phyloP scores from a whole-genome alignment of 345 rosid genomes.

The Triadica sebifera region DNA sequence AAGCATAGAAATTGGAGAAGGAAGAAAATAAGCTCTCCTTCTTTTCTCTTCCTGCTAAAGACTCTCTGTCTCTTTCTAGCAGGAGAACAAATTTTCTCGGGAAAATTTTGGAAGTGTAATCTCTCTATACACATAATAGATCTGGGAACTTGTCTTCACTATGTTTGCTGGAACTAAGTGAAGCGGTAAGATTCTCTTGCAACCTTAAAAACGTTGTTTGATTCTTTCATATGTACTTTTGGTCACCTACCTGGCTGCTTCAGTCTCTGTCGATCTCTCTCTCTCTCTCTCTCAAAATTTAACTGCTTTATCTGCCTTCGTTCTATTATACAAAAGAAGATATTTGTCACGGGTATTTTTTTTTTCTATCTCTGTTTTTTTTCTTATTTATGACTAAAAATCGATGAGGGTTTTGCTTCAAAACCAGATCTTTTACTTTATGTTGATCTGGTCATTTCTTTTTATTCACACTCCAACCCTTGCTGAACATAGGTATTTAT shows the following conservation, averaged over 20 bases:
- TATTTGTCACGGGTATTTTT: conserved; percentile 20
- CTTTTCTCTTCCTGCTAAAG: background rate
- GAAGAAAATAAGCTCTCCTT: conserved; percentile 1
- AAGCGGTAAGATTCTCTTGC: conserved; percentile 13
- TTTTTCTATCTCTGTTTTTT: conserved; percentile 15
- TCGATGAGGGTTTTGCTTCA: background rate
- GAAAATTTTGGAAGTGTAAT: no score
- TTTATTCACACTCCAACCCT: background rate
- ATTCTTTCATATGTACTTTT: conserved; percentile 9
- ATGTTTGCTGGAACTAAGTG: background rate
- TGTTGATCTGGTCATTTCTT: conserved; percentile 10
- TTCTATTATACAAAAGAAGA: conserved; percentile 32
- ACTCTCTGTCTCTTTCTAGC: background rate
- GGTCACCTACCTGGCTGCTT: conserved; percentile 2
- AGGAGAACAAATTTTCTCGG: no score
- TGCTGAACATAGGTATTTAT: background rate
- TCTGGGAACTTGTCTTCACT: conserved; percentile 8
- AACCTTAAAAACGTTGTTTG: conserved; percentile 13
- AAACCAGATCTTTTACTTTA: conserved; percentile 17
- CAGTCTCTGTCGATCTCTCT: no score
- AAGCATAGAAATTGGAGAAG: conserved; percentile 16
- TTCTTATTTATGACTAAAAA: background rate
- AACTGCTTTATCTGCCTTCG: background rate
- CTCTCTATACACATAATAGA: background rate
- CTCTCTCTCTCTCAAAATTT: background rate